Percentiles rank a stretch among this genome's conserved stretches.
These are phyloP conservation scores for Danielia reshetovae DNA, from an alignment of 805 yeast species.

Conservation along the genomic window DNA sequence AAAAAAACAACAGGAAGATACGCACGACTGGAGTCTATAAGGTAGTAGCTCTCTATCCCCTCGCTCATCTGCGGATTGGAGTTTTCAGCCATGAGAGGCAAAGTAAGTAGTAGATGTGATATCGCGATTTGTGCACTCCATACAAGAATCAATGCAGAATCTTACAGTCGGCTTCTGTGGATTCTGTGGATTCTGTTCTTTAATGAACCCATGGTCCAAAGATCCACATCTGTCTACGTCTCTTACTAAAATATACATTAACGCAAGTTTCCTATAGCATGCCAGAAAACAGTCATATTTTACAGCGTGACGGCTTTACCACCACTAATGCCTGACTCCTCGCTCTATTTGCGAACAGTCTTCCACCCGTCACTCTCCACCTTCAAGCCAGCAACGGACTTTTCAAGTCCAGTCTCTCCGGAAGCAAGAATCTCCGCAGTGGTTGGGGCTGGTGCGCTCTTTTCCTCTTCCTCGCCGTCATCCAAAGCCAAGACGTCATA, in stretches of 20 bases:
- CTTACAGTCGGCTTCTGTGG: too few species aligned
- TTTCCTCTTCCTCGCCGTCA: slow-evolving; percentile 10
- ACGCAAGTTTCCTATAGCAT: background rate
- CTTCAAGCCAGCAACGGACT: slow-evolving; percentile 10
- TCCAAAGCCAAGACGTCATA: slow-evolving; percentile 18
- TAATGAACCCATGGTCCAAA: too few species aligned
- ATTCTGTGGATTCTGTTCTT: too few species aligned
- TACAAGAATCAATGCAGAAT: too few species aligned
- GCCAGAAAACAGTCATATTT: background rate
- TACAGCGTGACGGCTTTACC: background rate
- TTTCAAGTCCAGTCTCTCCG: slow-evolving; percentile 14
- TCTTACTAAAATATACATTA: background rate
- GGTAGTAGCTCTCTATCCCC: slow-evolving; percentile 15
- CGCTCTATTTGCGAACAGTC: slow-evolving; percentile 6
- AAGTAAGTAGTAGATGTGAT: too few species aligned
- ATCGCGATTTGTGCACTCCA: too few species aligned
- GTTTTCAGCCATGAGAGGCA: too few species aligned
- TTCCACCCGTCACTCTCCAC: slow-evolving; percentile 10
- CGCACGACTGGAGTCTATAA: slow-evolving; percentile 20
- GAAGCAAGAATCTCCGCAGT: background rate
- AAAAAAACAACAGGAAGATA: too few species aligned
- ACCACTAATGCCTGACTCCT: too few species aligned
- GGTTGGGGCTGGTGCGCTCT: too few species aligned
- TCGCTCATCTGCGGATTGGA: too few species aligned
- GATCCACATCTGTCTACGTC: too few species aligned